These are phyloP conservation scores for Kondoa malvinella DNA, from an alignment of 768 basidiomycete species.

Conservation along the genomic window DNA sequence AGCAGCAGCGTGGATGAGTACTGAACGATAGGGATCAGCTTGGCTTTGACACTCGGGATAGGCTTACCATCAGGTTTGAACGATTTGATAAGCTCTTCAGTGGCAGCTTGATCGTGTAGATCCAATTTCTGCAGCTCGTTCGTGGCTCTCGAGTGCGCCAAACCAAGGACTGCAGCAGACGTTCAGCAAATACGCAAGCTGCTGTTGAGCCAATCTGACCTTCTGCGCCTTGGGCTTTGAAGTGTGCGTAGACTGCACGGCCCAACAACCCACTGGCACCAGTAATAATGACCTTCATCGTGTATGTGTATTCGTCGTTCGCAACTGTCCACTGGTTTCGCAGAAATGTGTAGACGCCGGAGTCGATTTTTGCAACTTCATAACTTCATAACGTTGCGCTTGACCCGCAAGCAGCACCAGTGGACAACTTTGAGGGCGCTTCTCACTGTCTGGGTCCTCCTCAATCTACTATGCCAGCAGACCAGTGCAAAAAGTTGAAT, in stretches of 20 bases:
- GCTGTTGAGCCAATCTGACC: slow-evolving; percentile 5
- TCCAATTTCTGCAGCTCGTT: slow-evolving; percentile 15
- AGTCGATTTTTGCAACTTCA: no score
- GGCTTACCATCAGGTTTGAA: slow-evolving; percentile 14
- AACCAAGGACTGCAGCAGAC: slow-evolving; percentile 8
- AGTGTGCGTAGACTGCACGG: slow-evolving; percentile 4
- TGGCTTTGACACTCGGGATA: background rate
- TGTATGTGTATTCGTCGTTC: no score
- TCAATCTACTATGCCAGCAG: no score
- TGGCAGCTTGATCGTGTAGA: slow-evolving; percentile 7
- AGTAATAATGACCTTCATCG: background rate
- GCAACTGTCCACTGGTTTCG: no score
- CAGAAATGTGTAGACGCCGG: no score
- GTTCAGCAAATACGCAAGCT: background rate
- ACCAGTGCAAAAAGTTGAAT: no score
- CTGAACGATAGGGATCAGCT: background rate
- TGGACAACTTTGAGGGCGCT: no score
- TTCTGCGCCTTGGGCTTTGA: slow-evolving; percentile 12
- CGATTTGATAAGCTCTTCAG: background rate
- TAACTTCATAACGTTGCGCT: no score
- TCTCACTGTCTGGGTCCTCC: no score
- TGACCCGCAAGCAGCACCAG: no score
- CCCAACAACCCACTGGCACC: slow-evolving; percentile 14
- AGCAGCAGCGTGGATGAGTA: slow-evolving; percentile 11
- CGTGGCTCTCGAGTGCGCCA: slow-evolving; percentile 8